Evolutionary conservation across 208 protist genomes (phyloP), one percentile per base, ranked within the genome.

Genomic region (Leishmania mexicana): DNA sequence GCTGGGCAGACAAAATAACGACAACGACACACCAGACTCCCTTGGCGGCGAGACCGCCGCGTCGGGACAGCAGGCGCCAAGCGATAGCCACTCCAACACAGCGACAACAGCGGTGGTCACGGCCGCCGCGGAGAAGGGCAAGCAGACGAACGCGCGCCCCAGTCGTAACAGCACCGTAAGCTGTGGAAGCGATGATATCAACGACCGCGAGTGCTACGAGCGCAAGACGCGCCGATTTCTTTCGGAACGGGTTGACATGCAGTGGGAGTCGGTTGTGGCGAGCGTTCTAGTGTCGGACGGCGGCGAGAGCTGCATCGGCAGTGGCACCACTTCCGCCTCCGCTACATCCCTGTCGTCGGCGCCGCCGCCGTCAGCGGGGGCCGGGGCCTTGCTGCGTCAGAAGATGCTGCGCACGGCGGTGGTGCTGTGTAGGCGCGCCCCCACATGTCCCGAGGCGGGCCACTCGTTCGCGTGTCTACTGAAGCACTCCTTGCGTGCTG

Each of bases 391-490:
- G 28, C 35, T 83, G 64, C 83, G 83, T 7, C 83, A 67, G 62
- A 74, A 71, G 35, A 83, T 86, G 6, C 49, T 86, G 13, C 83
- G 83, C 75, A 86, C 83, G 2, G 83, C 83, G 6, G 62, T 86
- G 24, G n/a, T 83, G 42, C 67, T 86, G 28, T 86, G 83, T 45
- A 57, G 62, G 5, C 51, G 45, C 15, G 83, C 83, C 2, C 83
- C 83, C 1, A 76, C 65, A 19, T 83, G 68, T n/a, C 38, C 78
- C 0, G 78, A 80, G 54, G 78, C 83, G 2, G 83, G 83, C 3
- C 78, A 86, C 78, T 86, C 83, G 15, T 83, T 86, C 21, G 83
- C 71, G 47, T 86, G 78, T 42, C 47, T 86, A 70, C 74, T 86
- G 75, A 86, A 80, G 83, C 78, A 83, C 67, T 53, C 57, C 42